Base-by-base conservation (phyloP, 371 early-diverging fungal species). In the Mortierella sp. region DNA sequence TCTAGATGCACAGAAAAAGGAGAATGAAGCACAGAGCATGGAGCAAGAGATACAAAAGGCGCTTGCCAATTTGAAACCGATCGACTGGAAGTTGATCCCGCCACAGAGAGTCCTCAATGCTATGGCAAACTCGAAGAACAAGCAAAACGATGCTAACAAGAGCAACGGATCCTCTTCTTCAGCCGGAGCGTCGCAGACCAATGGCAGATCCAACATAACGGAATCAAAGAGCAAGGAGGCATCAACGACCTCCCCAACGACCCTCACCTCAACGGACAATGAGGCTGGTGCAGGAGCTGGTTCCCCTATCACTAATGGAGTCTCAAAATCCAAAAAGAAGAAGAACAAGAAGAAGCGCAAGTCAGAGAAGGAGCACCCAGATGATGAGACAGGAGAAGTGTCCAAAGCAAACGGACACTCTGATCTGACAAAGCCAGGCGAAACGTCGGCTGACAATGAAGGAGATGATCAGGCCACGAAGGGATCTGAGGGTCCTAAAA, bases 51-150 rank as follows among this genome's bases (percentile, higher is more conserved):
- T 76, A 5, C 65, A 76, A 48, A 76, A 68, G 62, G 77, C 77
- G 21, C 62, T 68, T 14, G 77, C 72, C 28, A 72, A 79, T n/a
- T 45, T 79, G 66, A 73, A 73, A 70, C 66, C 73, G 11, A 70
- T 43, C 50, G 70, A 79, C 48, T 79, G 80, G 80, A 79, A 61
- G 51, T 37, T 73, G 59, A 70, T 79, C 45, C 80, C 80, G 2
- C 80, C 80, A 6, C 73, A 72, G 55, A 62, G 80, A 9, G 70
- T 77, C 2, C 6, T 72, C 19, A 64, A 64, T 46, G 72, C 76
- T 23, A 64, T 76, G 72, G 60, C 15, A 63, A 63, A 4, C 43
- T 53, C n/a, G 52, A 63, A 29, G 48, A 63, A 60, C 9, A 37
- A 37, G 37, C 37, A 37, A 37, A 9, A 9, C 37, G 37, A 37